Base-by-base conservation (phyloP, 768 basidiomycete genomes). In the Leccinum rimulosum region DNA sequence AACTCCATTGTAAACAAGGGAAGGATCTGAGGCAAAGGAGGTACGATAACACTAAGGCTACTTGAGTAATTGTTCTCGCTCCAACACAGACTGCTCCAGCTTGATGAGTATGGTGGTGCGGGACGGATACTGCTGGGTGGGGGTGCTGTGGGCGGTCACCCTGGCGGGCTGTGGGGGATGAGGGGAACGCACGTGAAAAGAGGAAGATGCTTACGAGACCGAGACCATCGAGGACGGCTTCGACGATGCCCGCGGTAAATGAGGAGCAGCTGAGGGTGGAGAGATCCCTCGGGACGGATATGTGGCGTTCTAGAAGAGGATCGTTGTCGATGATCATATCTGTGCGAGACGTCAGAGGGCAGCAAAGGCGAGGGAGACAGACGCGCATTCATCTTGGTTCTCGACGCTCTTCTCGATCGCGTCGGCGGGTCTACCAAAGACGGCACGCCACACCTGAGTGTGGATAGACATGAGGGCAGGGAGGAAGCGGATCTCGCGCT, bases 251-350 rank as follows among this genome's bases (percentile, higher is more conserved):
- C 11, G 97, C 97, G 0, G 94, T 93, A 70, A 96, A 91, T 3
- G 97, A 98, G n/a, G 94, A 97, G 69, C 95, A 98, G 66, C 91
- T 95, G 40, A 99, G 81, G 67, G 91, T 87, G 67, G 87, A 91
- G 85, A 99, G 87, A 70, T 99, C 97, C 66, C 85, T 86, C 22
- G 97, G 97, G 14, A 98, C 91, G 31, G 94, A 93, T 61, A 99
- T 93, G 64, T 93, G 82, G 59, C 93, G 86, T 62, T 97, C 95
- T 63, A 98, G 80, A 22, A 88, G 84, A 11, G 97, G 95, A 69
- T 95, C 91, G 72, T 99, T 98, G 80, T 98, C 91, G 60, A 96
- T 90, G 63, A 99, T 91, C 97, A 98, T 98, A 75, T 98, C 94
- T 96, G 64, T 33, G 22, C 25, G 25, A 4, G 52, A 47, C 54